Evolutionary conservation across 805 yeast genomes (phyloP).

Genomic region (Yamadazyma ubonensis): DNA sequence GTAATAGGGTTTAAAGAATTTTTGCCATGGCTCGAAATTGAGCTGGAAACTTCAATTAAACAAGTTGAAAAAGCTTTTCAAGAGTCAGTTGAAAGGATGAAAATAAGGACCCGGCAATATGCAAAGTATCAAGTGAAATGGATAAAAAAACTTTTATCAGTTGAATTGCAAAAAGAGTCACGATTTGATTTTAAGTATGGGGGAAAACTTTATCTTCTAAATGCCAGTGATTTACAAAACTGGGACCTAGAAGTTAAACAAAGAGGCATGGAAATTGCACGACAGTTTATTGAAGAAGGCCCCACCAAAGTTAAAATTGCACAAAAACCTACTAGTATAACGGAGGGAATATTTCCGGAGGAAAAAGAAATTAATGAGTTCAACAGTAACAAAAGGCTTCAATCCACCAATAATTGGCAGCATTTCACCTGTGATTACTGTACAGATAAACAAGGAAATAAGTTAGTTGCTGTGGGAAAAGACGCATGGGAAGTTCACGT

Average conservation of each 20-base stretch:
- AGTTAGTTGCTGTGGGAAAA: constrained; percentile 69
- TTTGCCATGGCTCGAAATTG: constrained; percentile 56
- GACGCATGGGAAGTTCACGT: constrained; percentile 69
- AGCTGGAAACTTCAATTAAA: constrained; percentile 10
- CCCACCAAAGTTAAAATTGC: constrained; percentile 23
- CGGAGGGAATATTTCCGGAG: constrained; percentile 25
- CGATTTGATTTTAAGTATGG: constrained; percentile 51
- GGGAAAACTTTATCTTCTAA: constrained; percentile 63
- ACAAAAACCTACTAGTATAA: constrained; percentile 29
- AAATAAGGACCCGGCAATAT: constrained; percentile 77
- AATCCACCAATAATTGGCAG: constrained; percentile 51
- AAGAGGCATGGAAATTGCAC: constrained; percentile 54
- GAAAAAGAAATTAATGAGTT: constrained; percentile 17
- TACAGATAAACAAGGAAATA: constrained; percentile 50
- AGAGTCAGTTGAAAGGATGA: constrained; percentile 71
- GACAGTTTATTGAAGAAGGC: constrained; percentile 30
- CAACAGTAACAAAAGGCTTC: constrained; percentile 40
- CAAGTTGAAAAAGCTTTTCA: constrained; percentile 22
- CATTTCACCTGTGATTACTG: constrained; percentile 72
- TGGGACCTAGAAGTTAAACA: constrained; percentile 62
- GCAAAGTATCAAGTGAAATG: constrained; percentile 89
- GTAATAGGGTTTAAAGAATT: constrained; percentile 93
- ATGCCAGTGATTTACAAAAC: constrained; percentile 66
- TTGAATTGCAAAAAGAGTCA: constrained; percentile 53
- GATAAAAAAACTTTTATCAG: constrained; percentile 71